These are phyloP conservation scores for Aspergillus saccharolyticus DNA, from an alignment of 495 filamentous ascomycete species.

Conservation along the genomic window DNA sequence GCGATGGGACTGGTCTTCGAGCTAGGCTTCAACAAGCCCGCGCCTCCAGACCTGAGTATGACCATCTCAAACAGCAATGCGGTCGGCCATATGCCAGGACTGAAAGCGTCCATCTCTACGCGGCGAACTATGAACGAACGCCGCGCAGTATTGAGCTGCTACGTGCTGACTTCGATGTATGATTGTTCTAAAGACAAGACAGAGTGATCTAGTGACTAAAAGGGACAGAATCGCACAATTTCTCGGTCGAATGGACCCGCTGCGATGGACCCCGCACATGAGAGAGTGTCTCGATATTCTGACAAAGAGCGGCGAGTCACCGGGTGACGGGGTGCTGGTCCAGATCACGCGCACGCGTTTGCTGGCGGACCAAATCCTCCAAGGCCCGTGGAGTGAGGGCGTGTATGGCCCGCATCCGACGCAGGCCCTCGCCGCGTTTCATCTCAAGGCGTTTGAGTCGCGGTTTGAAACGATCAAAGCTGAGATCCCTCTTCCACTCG, in stretches of 20 bases:
- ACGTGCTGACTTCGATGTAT: constrained; percentile 9
- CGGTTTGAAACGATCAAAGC: neutral
- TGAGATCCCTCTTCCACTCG: neutral
- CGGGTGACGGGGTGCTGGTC: constrained; percentile 2
- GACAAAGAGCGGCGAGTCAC: neutral
- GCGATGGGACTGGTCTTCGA: constrained; percentile 9
- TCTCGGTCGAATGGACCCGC: constrained; percentile 5
- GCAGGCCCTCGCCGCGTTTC: neutral
- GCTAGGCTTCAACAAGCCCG: constrained; percentile 6
- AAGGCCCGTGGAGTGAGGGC: neutral
- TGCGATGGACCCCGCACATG: constrained; percentile 14
- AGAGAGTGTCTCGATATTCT: constrained; percentile 11
- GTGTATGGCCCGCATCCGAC: neutral
- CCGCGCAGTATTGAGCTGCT: constrained; percentile 7
- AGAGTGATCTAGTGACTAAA: neutral
- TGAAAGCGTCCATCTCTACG: constrained; percentile 3
- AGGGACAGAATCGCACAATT: neutral
- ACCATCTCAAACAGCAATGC: neutral
- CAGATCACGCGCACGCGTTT: constrained; percentile 6
- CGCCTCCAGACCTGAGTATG: neutral
- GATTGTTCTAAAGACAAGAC: neutral
- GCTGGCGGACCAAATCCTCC: constrained; percentile 1
- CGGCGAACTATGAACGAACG: constrained; percentile 12
- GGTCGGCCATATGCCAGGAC: neutral
- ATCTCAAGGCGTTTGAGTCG: constrained; percentile 6